A percentile compares a stretch with the other conserved stretches of the same genome.
phyloP scores from a whole-genome alignment of 2,329 filamentous ascomycete species.

The Epicoccum sorghinum region DNA sequence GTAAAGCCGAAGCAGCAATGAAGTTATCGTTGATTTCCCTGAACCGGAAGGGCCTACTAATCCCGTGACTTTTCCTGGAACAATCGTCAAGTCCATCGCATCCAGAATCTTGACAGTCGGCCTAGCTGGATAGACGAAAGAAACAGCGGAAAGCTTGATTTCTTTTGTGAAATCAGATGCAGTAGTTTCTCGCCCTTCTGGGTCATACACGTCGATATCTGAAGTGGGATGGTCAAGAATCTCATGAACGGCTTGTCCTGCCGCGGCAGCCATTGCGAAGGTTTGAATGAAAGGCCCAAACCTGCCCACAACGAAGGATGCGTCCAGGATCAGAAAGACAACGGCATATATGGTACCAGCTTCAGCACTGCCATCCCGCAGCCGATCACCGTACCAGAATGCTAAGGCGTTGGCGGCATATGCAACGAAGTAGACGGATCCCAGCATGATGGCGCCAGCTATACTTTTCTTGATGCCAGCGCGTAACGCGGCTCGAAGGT shows the following conservation, averaged over 20 bases:
- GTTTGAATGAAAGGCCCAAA: conserved; percentile 67
- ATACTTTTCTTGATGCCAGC: conserved; percentile 51
- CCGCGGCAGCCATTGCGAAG: conserved; percentile 60
- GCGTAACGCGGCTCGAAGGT: conserved; percentile 43
- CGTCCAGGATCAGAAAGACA: conserved; percentile 68
- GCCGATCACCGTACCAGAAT: conserved; percentile 51
- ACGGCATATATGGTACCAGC: conserved; percentile 66
- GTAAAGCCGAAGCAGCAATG: conserved; percentile 51
- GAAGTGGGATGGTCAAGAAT: conserved; percentile 51
- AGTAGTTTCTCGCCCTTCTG: conserved; percentile 29
- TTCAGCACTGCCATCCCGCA: conserved; percentile 36
- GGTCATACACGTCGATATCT: conserved; percentile 48
- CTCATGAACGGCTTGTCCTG: conserved; percentile 53
- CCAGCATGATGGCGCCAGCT: conserved; percentile 50
- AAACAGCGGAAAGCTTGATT: conserved; percentile 47
- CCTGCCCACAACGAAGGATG: conserved; percentile 67
- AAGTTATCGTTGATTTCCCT: conserved; percentile 53
- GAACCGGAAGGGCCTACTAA: conserved; percentile 54
- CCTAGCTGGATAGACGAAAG: conserved; percentile 54
- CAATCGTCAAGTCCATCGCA: conserved; percentile 44
- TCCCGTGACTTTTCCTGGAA: conserved; percentile 51
- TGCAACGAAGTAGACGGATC: conserved; percentile 52
- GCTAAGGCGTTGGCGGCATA: conserved; percentile 55
- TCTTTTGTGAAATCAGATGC: conserved; percentile 33
- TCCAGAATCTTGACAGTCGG: conserved; percentile 50